Evolutionary conservation across 2,329 filamentous ascomycete genomes (phyloP), one percentile per base, ranked within the genome.

Genomic region (Delphinella strobiligena): DNA sequence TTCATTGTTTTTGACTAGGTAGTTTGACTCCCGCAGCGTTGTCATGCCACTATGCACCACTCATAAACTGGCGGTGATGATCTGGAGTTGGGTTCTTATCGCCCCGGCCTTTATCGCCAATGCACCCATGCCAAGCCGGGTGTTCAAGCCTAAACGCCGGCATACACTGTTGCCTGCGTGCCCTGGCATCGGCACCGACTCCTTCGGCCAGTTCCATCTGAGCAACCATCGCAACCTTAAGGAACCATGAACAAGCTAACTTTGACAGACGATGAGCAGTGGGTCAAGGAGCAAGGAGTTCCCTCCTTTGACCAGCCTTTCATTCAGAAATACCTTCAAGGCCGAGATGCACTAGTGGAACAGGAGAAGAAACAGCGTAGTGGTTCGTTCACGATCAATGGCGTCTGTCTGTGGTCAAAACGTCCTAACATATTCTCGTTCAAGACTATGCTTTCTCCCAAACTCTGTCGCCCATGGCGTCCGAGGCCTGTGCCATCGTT

Each of bases 341-440:
- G 85, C 16, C 75, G 88, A 37, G 72, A 80, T 50, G 78, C 76
- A 18, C 71, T 96, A 38, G 81, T 94, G 42, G 69, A 70, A 14
- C 74, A 93, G 55, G 91, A 96, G 59, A 80, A 84, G 60, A 82
- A 78, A 52, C 74, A 83, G 53, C 78, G 88, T 43, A 87, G 86
- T 58, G 87, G 85, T 82, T 58, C 46, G 70, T 63, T 39, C 37
- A 38, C 56, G 53, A 57, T 49, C 50, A 33, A 3, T 14, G 22
- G 3, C 5, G 9, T 8, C 11, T 12, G 2, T 12, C n/a, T 45
- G 10, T 7, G 7, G 17, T 15, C 31, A 2, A 32, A 12, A 3
- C 15, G 2, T 33, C 35, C 38, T 29, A 38, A 16, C 46, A 14
- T 37, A 14, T 37, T 36, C 30, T 11, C 4, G 3, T 10, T 9